phyloP scores from a whole-genome alignment of 2,329 filamentous ascomycete genomes.

The Madurella fahalii region DNA sequence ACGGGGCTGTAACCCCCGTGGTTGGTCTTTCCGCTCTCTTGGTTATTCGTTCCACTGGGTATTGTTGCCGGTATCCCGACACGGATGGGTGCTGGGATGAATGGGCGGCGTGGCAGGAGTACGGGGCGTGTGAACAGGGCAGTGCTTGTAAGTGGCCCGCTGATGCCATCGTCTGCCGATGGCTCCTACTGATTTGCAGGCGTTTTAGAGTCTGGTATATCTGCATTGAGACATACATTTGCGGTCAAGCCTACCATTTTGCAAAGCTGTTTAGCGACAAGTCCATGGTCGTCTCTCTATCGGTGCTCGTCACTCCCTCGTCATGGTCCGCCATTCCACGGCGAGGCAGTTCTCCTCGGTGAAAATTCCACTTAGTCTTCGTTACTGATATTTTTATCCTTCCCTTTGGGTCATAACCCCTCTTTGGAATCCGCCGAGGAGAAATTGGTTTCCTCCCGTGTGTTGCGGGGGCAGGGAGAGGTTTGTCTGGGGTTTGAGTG shows the following conservation, averaged over 20 bases:
- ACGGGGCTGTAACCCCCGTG: neutral
- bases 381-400: neutral
- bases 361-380: neutral
- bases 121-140: neutral
- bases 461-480: neutral
- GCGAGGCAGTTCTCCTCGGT: neutral
- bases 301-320: too few species aligned
- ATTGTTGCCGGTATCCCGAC: neutral
- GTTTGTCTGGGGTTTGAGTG: neutral
- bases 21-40: neutral
- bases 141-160: neutral
- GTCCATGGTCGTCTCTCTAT: neutral
- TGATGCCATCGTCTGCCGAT: neutral
- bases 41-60: neutral
- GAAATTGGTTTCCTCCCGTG: neutral
- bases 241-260: neutral
- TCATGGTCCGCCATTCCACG: too few species aligned
- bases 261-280: neutral
- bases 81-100: neutral
- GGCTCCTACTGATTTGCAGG: neutral
- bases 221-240: neutral
- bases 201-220: neutral
- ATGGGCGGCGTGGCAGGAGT: neutral
- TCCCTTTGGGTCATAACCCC: neutral
- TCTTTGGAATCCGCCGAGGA: slow-evolving; percentile 5